Percentiles rank a stretch among this genome's conserved stretches.
Evolutionary conservation across 2,329 filamentous ascomycete species (phyloP).

Genomic region (Aspergillus arachidicola): DNA sequence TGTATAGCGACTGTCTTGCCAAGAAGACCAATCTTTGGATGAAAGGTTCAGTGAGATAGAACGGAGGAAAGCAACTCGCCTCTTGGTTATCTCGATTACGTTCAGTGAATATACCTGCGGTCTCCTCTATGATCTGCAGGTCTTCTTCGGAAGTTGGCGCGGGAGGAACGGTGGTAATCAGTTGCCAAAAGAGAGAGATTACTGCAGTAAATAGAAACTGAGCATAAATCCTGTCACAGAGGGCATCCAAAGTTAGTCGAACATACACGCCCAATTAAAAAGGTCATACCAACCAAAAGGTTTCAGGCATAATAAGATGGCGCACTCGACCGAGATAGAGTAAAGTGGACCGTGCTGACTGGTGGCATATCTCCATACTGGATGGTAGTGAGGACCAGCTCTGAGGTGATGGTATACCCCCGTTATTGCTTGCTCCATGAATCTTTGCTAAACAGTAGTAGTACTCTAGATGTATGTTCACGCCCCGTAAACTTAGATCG

Average conservation of each 20-base stretch:
- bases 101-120: slow-evolving; percentile 16
- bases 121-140: slow-evolving; percentile 21
- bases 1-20: slow-evolving; percentile 24
- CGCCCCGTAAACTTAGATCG: slow-evolving; percentile 28
- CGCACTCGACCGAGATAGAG: slow-evolving; percentile 24
- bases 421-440: slow-evolving; percentile 21
- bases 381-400: slow-evolving; percentile 21
- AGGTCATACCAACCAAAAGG: slow-evolving; percentile 24
- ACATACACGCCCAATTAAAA: background rate
- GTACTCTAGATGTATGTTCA: slow-evolving; percentile 29
- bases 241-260: background rate
- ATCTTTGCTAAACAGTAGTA: slow-evolving; percentile 29
- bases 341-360: slow-evolving; percentile 25
- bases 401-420: slow-evolving; percentile 4
- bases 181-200: slow-evolving; percentile 23
- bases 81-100: slow-evolving; percentile 14
- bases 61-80: slow-evolving; percentile 21
- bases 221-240: slow-evolving; percentile 24
- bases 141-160: slow-evolving; percentile 19
- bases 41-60: slow-evolving; percentile 23
- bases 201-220: slow-evolving; percentile 26
- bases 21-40: slow-evolving; percentile 22
- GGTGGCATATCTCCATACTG: slow-evolving; percentile 26
- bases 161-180: slow-evolving; percentile 20
- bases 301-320: slow-evolving; percentile 21